These are phyloP conservation scores for Ilex paraguariensis DNA, from an alignment of 305 asterid genomes.

Conservation along the genomic window DNA sequence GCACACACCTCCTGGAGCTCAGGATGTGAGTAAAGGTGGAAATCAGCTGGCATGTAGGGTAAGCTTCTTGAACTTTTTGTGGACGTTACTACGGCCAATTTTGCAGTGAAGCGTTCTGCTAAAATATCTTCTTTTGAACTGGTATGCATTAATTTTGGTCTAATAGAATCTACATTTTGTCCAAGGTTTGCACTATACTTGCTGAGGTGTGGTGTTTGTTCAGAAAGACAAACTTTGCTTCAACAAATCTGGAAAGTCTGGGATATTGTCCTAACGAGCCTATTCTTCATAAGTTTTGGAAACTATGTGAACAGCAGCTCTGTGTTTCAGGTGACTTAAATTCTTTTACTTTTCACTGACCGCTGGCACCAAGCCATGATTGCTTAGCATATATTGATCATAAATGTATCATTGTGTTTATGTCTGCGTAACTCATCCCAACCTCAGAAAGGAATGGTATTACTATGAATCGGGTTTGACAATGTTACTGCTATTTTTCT, in stretches of 20 bases:
- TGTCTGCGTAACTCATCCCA: no score
- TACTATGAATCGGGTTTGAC: no score
- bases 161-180: slow-evolving; percentile 16
- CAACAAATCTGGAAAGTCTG: slow-evolving; percentile 62
- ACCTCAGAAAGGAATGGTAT: no score
- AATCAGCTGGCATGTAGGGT: slow-evolving; percentile 80
- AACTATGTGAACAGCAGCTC: slow-evolving; percentile 71
- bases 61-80: slow-evolving; percentile 17
- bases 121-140: slow-evolving; percentile 3
- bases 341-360: background rate
- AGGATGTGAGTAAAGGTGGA: slow-evolving; percentile 36
- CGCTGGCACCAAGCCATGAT: background rate
- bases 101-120: no score
- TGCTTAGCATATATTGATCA: background rate
- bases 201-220: slow-evolving; percentile 88
- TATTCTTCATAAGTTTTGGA: slow-evolving; percentile 68
- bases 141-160: slow-evolving; percentile 13
- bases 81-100: background rate
- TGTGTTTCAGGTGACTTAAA: slow-evolving; percentile 51
- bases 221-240: slow-evolving; percentile 52
- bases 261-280: slow-evolving; percentile 63
- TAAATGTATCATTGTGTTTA: no score
- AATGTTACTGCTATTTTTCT: no score
- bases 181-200: slow-evolving; percentile 70
- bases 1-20: slow-evolving; percentile 29